Evolutionary conservation across 495 filamentous ascomycete species (phyloP).

Genomic region (Neurospora intermedia): DNA sequence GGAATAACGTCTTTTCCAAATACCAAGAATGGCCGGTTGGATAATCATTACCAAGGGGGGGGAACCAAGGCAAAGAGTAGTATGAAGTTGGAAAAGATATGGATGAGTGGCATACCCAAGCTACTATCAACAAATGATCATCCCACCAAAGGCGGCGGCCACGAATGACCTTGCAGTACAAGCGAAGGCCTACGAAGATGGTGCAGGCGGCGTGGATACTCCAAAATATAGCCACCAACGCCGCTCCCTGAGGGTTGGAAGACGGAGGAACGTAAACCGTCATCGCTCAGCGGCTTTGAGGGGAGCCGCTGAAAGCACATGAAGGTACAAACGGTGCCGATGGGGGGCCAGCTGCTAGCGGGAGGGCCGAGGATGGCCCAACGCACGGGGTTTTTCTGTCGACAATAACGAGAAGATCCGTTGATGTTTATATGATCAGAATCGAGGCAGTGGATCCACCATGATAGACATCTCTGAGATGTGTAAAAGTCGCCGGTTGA

Average conservation of each 20-base stretch:
- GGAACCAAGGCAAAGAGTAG: neutral
- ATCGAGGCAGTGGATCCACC: neutral
- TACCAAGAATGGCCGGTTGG: neutral
- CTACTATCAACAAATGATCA: conserved; percentile 19
- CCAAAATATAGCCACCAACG: neutral
- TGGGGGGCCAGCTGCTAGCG: neutral
- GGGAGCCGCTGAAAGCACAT: neutral
- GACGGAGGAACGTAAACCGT: neutral
- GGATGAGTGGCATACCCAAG: conserved; percentile 13
- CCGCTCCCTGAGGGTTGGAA: neutral
- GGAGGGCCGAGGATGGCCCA: neutral
- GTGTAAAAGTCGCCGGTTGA: neutral
- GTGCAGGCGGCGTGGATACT: neutral
- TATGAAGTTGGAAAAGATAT: neutral
- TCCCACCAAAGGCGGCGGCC: conserved; percentile 21
- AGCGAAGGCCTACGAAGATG: conserved; percentile 13
- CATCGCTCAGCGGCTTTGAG: neutral
- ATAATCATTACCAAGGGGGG: neutral
- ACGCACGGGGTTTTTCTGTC: neutral
- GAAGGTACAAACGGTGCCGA: neutral
- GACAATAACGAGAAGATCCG: neutral
- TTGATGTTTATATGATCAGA: neutral
- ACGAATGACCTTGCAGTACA: conserved; percentile 21
- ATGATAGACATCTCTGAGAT: neutral
- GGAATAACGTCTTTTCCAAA: neutral